Evolutionary conservation across 176 grass and related monocot genomes (phyloP), one percentile per base, ranked within the genome.

Genomic region (Typha latifolia): DNA sequence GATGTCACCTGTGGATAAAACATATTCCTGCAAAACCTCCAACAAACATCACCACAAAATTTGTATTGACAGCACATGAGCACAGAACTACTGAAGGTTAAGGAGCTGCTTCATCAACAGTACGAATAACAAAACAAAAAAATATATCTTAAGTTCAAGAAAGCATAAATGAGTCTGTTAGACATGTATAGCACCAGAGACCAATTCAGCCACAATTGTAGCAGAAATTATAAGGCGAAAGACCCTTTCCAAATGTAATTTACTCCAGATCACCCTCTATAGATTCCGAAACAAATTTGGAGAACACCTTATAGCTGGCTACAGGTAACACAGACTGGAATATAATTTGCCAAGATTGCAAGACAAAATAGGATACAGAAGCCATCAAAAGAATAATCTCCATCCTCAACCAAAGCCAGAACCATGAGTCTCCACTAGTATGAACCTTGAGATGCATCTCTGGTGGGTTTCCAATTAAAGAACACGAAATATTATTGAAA

Each of bases 1-100:
- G 62, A 61, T 74, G 66, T 82, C 86, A 90, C 84, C 75, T 95
- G 81, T 84, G 62, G 82, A 82, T 64, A 63, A 79, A 82, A 83
- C 7, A 37, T 49, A 77, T 49, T 74, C 64, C 49, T 77, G 72
- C 77, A 72, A 73, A 51, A 84, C 14, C 23, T 21, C 74, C 65
- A 80, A 71, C 79, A 48, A 84, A 89, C 51, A 70, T 66, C 51
- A 81, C 78, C 68, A 78, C 64, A 66, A 69, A 66, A 78, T 48
- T 70, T 84, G 47, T 65, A 66, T 15, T 14, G 24, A 32, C 61
- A 69, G 71, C 71, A 74, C 69, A 63, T 66, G 62, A 74, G 51
- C 14, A 56, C 15, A 76, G 47, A 86, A 79, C 81, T 90, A 90
- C 47, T 56, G 51, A 81, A 71, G 70, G 86, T 90, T 79, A 90